Evolutionary conservation across 331 rosid genomes (phyloP).

Genomic region (Malus hybrid): DNA sequence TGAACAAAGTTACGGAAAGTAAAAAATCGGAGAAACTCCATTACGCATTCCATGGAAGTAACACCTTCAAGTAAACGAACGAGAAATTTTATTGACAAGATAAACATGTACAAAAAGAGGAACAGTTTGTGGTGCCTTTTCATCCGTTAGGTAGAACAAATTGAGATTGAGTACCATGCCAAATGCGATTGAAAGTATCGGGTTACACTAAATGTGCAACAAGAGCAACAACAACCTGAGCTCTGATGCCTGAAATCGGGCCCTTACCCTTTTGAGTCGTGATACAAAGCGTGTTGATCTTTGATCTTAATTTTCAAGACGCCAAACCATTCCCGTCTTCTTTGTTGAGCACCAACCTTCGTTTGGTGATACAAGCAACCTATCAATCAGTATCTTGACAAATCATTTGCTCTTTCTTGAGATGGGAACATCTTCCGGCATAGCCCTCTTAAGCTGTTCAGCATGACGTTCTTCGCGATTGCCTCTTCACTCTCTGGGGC

Average conservation of each 20-base stretch:
- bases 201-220: slow-evolving; percentile 9
- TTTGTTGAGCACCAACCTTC: not conserved
- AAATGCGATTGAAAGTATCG: slow-evolving; percentile 5
- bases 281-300: not conserved
- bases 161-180: not conserved
- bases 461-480: slow-evolving; percentile 92
- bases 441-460: slow-evolving; percentile 11
- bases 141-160: not conserved
- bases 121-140: not conserved
- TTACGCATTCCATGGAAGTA: not conserved
- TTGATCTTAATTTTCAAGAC: not conserved
- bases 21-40: not conserved
- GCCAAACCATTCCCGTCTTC: not conserved
- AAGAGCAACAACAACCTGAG: slow-evolving; percentile 22
- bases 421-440: not conserved
- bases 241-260: slow-evolving; percentile 17
- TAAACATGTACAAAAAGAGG: not conserved
- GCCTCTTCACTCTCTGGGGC: slow-evolving; percentile 78
- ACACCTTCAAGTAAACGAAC: not conserved
- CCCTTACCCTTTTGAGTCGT: slow-evolving; percentile 12
- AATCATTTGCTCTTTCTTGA: not conserved
- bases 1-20: not conserved
- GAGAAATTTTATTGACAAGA: not conserved
- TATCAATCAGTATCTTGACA: slow-evolving; percentile 13
- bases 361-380: slow-evolving; percentile 10